These are phyloP conservation scores for Chaetomium tenue DNA, from an alignment of 495 filamentous ascomycete genomes.

Conservation along the genomic window DNA sequence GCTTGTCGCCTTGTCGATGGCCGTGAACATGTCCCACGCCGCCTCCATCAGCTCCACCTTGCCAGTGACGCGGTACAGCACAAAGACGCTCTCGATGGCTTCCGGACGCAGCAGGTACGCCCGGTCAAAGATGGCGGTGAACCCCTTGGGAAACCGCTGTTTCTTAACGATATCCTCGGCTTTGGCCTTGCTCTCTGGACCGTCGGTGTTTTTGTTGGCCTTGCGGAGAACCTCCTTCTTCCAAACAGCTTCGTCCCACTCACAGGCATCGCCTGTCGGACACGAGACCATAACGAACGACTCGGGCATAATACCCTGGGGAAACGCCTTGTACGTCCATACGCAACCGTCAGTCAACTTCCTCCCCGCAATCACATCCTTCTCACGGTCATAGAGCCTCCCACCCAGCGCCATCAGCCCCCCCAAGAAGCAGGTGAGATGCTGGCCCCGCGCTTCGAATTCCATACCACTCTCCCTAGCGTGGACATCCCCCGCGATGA, in stretches of 20 bases:
- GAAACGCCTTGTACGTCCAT: conserved; percentile 74
- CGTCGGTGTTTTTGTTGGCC: conserved; percentile 33
- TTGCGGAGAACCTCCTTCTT: conserved; percentile 24
- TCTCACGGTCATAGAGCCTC: conserved; percentile 61
- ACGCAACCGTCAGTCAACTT: conserved; percentile 74
- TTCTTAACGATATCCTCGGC: not conserved
- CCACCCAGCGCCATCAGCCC: conserved; percentile 84
- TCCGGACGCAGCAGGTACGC: conserved; percentile 57
- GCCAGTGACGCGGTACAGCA: conserved; percentile 71
- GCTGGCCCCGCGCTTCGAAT: conserved; percentile 42
- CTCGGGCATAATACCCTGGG: conserved; percentile 87
- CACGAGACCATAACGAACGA: conserved; percentile 62
- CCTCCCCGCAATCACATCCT: conserved; percentile 60
- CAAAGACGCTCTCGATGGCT: conserved; percentile 69
- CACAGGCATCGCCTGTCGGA: conserved; percentile 33
- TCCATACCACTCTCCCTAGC: conserved; percentile 19
- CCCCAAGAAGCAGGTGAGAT: conserved; percentile 70
- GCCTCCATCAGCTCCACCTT: conserved; percentile 58
- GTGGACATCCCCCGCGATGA: conserved; percentile 54
- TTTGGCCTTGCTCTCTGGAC: conserved; percentile 18
- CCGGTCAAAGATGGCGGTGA: conserved; percentile 32
- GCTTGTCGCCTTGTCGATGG: conserved; percentile 58
- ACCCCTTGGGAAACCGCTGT: conserved; percentile 57
- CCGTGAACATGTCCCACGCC: conserved; percentile 74
- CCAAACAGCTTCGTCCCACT: conserved; percentile 36